A percentile compares a stretch with the other conserved stretches of the same genome.
phyloP scores from a whole-genome alignment of 2,329 filamentous ascomycete species.

The Onygenales sp. region DNA sequence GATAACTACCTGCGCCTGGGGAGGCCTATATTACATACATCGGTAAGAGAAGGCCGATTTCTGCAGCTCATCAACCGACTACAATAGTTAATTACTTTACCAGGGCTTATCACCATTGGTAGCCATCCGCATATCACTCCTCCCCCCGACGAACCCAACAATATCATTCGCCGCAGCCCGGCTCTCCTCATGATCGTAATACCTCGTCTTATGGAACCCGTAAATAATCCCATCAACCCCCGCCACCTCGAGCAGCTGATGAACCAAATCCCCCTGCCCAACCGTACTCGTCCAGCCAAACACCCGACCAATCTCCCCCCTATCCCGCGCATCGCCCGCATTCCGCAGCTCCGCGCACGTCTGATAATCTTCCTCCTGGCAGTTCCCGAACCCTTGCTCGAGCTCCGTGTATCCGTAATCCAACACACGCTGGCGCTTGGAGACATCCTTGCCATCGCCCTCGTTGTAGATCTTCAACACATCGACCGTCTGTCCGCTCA shows the following conservation, averaged over 20 bases:
- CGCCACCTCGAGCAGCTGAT: constrained; percentile 6
- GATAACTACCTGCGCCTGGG: too few species aligned
- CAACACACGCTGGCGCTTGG: constrained; percentile 2
- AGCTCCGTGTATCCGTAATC: constrained; percentile 9
- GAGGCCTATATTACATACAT: not conserved
- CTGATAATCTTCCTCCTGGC: constrained; percentile 6
- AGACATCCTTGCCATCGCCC: not conserved
- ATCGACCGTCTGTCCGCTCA: constrained; percentile 2
- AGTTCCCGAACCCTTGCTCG: constrained; percentile 8
- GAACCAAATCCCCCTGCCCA: constrained; percentile 5
- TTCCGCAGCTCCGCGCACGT: constrained; percentile 10
- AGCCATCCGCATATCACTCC: constrained; percentile 8
- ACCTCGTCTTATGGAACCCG: constrained; percentile 6
- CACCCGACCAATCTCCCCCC: constrained; percentile 4
- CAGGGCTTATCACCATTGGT: constrained; percentile 6
- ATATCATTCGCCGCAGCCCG: constrained; percentile 8
- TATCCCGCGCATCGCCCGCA: constrained; percentile 1
- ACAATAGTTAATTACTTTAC: not conserved
- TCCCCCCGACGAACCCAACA: constrained; percentile 4
- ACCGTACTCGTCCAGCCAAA: constrained; percentile 8
- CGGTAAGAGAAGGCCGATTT: not conserved
- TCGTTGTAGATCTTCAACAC: constrained; percentile 1
- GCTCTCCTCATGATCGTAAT: constrained; percentile 3
- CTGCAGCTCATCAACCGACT: not conserved
- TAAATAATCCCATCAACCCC: constrained; percentile 12